Evolutionary conservation across 768 basidiomycete genomes (phyloP).

Genomic region (Leccinellum luteum): DNA sequence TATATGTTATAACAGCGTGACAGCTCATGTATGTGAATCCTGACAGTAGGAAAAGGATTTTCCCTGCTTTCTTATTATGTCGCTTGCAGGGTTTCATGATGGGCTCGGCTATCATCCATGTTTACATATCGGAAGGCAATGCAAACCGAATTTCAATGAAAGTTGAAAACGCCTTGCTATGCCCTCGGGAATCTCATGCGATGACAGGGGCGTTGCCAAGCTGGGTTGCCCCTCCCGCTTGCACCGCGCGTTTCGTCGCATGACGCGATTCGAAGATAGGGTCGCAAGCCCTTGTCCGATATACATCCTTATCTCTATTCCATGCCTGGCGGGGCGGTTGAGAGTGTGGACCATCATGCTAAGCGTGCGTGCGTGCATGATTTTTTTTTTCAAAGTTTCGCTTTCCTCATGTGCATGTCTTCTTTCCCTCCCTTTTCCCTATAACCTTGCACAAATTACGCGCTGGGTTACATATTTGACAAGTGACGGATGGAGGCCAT

Average conservation of each 20-base stretch:
- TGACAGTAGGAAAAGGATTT: not conserved
- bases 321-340: not conserved
- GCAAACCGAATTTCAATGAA: not conserved
- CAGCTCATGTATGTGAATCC: not conserved
- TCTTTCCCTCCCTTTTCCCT: not conserved
- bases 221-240: not conserved
- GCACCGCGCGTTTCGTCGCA: constrained; percentile 1
- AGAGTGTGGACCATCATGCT: not conserved
- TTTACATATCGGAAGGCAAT: not conserved
- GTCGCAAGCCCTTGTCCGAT: not conserved
- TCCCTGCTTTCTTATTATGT: not conserved
- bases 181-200: not conserved
- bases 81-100: not conserved
- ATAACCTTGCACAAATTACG: not conserved
- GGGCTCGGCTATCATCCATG: too few relatives aligned
- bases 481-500: not conserved
- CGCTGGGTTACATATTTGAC: not conserved
- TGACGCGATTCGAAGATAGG: constrained; percentile 5
- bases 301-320: constrained; percentile 3
- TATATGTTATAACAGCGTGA: not conserved
- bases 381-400: not conserved
- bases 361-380: not conserved
- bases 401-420: not conserved
- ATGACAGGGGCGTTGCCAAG: constrained; percentile 4
- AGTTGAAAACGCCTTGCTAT: not conserved